Evolutionary conservation across 495 filamentous ascomycete genomes (phyloP), one percentile per base, ranked within the genome.

Genomic region (Evernia prunastri): DNA sequence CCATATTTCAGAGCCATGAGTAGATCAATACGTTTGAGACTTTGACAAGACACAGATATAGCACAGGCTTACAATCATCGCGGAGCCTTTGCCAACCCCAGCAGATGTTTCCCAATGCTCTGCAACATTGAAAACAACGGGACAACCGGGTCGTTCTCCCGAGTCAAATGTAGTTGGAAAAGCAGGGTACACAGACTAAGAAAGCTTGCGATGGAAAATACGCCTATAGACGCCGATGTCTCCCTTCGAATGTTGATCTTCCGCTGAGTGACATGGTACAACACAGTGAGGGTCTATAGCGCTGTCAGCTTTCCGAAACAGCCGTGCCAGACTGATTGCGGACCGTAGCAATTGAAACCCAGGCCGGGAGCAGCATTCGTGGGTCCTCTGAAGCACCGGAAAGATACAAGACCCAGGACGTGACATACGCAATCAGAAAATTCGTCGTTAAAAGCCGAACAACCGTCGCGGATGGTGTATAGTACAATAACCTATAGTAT

Each of bases 301-400:
- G 53, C 49, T 49, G 39, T 68, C 20, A 64, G 61, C 59, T 42
- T 18, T 35, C 23, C 1, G 25, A 11, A 10, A 8, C 12, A 23
- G n/a, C 12, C 27, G 36, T 51, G 35, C 43, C 2, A 42, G 37
- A 60, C 40, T n/a, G 53, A 58, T 47, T 18, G 73, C 78, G 51
- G 77, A 89, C 89, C 47, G 85, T 90, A 58, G 90, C 87, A 61
- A 96, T 93, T 58, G 85, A 86, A 61, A 96, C 87, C 89, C 90
- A 94, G 29, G 90, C 89, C 29, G 89, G 89, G 6, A 94, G 78
- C n/a, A 94, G 82, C 63, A 91, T 82, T 33, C 88, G 84, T 0
- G 88, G 87, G 72, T 92, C 89, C 58, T 86, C 84, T 25, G 84
- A 85, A 63, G 86, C 89, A 57, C 87, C 89, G 9, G 85, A 87